Evolutionary conservation across 495 filamentous ascomycete species (phyloP), one percentile per base, ranked within the genome.

Genomic region (Tuber magnatum): DNA sequence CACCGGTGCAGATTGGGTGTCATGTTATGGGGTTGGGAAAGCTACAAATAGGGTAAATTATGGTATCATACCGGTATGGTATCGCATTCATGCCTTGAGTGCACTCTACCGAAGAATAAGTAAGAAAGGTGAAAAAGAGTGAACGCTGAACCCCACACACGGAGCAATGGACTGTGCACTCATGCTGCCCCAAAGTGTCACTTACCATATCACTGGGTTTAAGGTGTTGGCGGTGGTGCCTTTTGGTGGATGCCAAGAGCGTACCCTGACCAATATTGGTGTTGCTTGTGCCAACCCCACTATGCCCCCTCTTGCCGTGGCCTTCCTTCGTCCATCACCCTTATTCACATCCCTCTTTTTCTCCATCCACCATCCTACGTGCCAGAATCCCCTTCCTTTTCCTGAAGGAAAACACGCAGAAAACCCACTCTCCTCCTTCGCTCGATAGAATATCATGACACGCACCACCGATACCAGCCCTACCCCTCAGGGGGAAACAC

Each of bases 401-500:
- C 69, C 42, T 41, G 16, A 72, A 74, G 61, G 38, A 73, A 32
- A 69, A 20, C 12, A 18, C 44, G 22, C 40, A 74, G 7, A 43
- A 39, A 44, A 22, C 39, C n/a, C 39, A 41, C 48, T 72, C 48
- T 65, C 56, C 8, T 18, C 12, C 18, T 65, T 65, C 5, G 56
- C 56, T 65, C 56, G 14, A 32, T 65, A 65, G 56, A 20, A 65
- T 72, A 71, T 48, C 73, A 79, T 79, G 77, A 79, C 77, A 70
- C 46, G 20, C 69, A 79, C 76, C 68, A 40, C 73, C 76, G 73
- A 78, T 75, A 76, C 75, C 41, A 68, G 28, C 68, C 73, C 77
- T 78, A 20, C 77, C 10, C 69, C 72, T 32, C 75, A 77, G 73
- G 82, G 80, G 44, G 81, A 82, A 70, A 81, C 76, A 42, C 61